Base-by-base conservation (phyloP, 805 yeast genomes). In the Kockiozyma suomiensis region DNA sequence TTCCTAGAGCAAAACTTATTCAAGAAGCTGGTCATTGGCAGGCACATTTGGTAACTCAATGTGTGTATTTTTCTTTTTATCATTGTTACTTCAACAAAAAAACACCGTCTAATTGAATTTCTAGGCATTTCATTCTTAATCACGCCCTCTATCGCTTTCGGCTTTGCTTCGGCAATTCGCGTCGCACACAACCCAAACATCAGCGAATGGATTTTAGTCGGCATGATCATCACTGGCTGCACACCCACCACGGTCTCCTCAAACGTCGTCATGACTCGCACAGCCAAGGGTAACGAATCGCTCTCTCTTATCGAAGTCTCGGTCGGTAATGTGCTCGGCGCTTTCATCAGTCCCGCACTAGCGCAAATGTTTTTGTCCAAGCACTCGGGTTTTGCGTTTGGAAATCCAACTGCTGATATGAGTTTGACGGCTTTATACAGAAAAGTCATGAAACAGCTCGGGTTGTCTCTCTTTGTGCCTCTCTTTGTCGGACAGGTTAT, bases 231-330 rank as follows among this genome's bases (percentile, higher is more conserved):
- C 48, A 88, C 96, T 1, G 88, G 89, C 32, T 82, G 93, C 12
- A 88, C 96, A 72, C 97, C 97, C 30, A 91, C 97, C 7, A 91
- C 97, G 0, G 96, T 91, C 19, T 84, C 92, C 0, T 90, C 97
- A 1, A 91, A 91, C 71, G 97, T 91, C 30, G 92, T 91, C 30
- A 91, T 91, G 97, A 91, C 97, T 4, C 81, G 85, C 54, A 82
- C 82, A 59, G 96, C 97, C 0, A 85, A 86, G 66, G 97, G 97
- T 7, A 89, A 90, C 73, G 92, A 84, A 65, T 74, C 87, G 17
- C 74, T 90, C 54, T 86, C 96, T 19, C 76, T 90, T 5, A 86
- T 94, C 71, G 96, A 90, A 72, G 97, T 91, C 8, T 84, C 90
- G 59, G 80, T 90, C 35, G 97, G 97, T 1, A 91, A 91, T 70